phyloP scores from a whole-genome alignment of 2,329 filamentous ascomycete genomes.

The Fusarium longipes region DNA sequence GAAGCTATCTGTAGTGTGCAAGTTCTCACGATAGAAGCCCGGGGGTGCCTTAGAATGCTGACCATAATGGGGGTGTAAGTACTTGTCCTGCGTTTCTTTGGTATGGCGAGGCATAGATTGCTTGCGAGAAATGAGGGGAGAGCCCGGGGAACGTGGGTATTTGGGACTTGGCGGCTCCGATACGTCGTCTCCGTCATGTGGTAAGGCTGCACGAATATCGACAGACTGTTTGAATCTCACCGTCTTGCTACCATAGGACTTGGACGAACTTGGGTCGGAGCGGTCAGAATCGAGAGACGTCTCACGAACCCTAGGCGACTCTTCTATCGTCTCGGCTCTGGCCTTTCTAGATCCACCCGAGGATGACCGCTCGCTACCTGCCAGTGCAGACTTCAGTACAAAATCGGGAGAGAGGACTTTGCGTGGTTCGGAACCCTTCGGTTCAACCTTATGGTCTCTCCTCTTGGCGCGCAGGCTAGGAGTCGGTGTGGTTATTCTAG shows the following conservation, averaged over 20 bases:
- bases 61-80: conserved; percentile 22
- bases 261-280: conserved; percentile 39
- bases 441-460: neutral
- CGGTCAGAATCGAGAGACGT: conserved; percentile 33
- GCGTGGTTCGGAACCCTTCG: neutral
- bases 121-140: conserved; percentile 32
- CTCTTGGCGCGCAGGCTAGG: neutral
- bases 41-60: conserved; percentile 8
- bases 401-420: neutral
- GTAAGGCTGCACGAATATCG: conserved; percentile 30
- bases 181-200: conserved; percentile 20
- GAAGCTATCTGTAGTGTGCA: conserved; percentile 23
- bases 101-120: neutral
- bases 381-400: conserved; percentile 5
- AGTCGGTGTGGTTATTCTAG: neutral
- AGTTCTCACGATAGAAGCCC: neutral
- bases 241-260: conserved; percentile 43
- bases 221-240: conserved; percentile 44
- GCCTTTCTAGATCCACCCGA: conserved; percentile 10
- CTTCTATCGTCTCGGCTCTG: neutral
- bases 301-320: conserved; percentile 8
- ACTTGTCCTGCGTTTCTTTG: neutral
- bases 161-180: conserved; percentile 23
- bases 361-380: conserved; percentile 7
- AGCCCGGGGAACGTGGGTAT: conserved; percentile 10